Evolutionary conservation across 2,329 filamentous ascomycete species (phyloP), one percentile per base, ranked within the genome.

Genomic region (Taxawa tesnikishii): DNA sequence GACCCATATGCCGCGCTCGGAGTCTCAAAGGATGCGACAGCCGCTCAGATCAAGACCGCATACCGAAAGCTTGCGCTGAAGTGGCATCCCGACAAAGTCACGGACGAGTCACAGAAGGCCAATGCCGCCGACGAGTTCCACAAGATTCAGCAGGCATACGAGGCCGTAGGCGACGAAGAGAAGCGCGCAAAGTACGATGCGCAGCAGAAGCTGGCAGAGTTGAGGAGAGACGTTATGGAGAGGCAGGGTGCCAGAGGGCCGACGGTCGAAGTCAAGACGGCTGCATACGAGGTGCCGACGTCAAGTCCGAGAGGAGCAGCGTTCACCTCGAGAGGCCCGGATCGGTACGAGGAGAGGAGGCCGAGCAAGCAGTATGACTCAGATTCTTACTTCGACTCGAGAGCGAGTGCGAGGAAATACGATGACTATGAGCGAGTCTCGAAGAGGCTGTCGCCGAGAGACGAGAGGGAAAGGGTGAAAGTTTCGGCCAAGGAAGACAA

Each of bases 31-130:
- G 63, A 71, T 32, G 85, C 85, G 10, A 82, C 80, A 0, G 61
- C 75, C 25, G 75, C 84, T 40, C 73, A 94, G 48, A 72, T 98
- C 60, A 94, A 92, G 55, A 75, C 74, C 12, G 84, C 88, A 12
- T 98, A 98, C 63, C 81, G 84, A 51, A 94, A 92, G 54, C 75
- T 80, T 31, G 90, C 90, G 3, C 67, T 98, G 37, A 85, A 76
- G 55, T 73, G 87, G 46, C 90, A 98, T 44, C 64, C 65, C 32
- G 64, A 66, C 88, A 69, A 45, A 59, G 36, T 33, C 7, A 33
- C 45, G 10, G 33, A 34, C 80, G 75, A 79, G 32, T 65, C 73
- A 11, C 64, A 81, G 47, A 92, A 90, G 58, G 73, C 75, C 37
- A 63, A 74, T 45, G 92, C 87, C 55, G 75, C 82, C 46, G 78